Evolutionary conservation across 1,139 yeast genomes (phyloP).

Genomic region (Yamadazyma conglobata): DNA sequence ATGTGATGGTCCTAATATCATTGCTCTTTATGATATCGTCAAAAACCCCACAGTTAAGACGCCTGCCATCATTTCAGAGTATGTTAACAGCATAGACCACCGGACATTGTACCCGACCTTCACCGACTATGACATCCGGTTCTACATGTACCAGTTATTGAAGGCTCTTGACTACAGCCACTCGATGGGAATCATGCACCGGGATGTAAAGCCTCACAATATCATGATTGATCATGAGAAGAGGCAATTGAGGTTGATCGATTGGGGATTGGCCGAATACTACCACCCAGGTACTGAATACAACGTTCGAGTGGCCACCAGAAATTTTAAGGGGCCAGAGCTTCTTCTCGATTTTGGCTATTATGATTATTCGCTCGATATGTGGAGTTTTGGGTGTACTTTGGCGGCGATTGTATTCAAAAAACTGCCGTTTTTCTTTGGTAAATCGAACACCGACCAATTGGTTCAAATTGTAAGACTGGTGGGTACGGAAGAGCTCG

Average conservation of each 20-base stretch:
- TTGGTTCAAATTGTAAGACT: constrained; percentile 90
- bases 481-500: constrained; percentile 81
- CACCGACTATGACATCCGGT: constrained; percentile 75
- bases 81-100: constrained; percentile 84
- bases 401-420: constrained; percentile 91
- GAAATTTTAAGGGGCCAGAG: constrained; percentile 97
- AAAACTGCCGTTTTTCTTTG: constrained; percentile 96
- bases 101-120: constrained; percentile 84
- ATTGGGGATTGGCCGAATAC: constrained; percentile 98
- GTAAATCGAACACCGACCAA: constrained; percentile 93
- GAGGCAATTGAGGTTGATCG: constrained; percentile 73
- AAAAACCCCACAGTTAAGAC: constrained; percentile 86
- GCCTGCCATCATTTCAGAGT: constrained; percentile 89
- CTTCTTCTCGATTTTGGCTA: constrained; percentile 82
- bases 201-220: constrained; percentile 97
- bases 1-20: constrained; percentile 80
- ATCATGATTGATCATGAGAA: constrained; percentile 92
- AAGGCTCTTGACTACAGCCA: constrained; percentile 90
- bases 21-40: constrained; percentile 79
- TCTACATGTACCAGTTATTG: constrained; percentile 81
- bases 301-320: constrained; percentile 92
- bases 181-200: constrained; percentile 96
- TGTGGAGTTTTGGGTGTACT: constrained; percentile 97
- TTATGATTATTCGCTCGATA: constrained; percentile 89
- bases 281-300: constrained; percentile 92